These are phyloP conservation scores for Fusarium nelsonii DNA, from an alignment of 2,329 filamentous ascomycete genomes.

Conservation along the genomic window DNA sequence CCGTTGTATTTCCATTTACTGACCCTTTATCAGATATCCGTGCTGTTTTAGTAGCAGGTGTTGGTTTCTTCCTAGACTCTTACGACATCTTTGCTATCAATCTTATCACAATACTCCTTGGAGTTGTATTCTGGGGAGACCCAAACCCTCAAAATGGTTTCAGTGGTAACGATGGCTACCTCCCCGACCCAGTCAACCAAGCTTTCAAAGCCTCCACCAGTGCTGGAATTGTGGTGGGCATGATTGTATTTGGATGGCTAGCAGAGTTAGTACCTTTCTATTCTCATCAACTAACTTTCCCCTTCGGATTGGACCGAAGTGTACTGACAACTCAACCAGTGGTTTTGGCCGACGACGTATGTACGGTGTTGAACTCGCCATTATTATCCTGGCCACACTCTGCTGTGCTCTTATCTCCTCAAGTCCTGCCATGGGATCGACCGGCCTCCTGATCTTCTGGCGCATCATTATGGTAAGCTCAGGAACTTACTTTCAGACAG, in stretches of 20 bases:
- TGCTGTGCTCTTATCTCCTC: constrained; percentile 73
- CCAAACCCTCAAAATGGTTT: constrained; percentile 58
- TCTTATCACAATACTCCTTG: constrained; percentile 77
- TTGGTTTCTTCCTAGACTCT: constrained; percentile 86
- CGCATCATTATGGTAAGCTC: constrained; percentile 74
- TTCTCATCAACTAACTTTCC: not conserved
- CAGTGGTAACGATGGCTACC: constrained; percentile 65
- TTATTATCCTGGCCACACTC: constrained; percentile 78
- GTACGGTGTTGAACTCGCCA: constrained; percentile 81
- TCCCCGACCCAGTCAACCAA: constrained; percentile 75
- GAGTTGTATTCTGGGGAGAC: constrained; percentile 79
- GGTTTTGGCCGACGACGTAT: constrained; percentile 81
- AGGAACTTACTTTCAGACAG: not conserved
- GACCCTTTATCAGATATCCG: constrained; percentile 66
- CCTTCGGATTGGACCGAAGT: not conserved
- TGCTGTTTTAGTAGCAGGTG: constrained; percentile 79
- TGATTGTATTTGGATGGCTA: constrained; percentile 80
- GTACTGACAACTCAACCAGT: constrained; percentile 46
- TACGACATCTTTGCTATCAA: constrained; percentile 88
- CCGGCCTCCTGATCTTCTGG: constrained; percentile 78
- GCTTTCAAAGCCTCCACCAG: constrained; percentile 86
- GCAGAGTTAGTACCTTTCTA: constrained; percentile 67
- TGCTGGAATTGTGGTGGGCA: constrained; percentile 82
- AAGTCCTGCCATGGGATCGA: constrained; percentile 70
- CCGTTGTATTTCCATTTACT: constrained; percentile 5